A percentile compares a stretch with the other conserved stretches of the same genome.
Conservation (phyloP, 2,329 filamentous ascomycete species). For the Colletotrichum tabaci region DNA sequence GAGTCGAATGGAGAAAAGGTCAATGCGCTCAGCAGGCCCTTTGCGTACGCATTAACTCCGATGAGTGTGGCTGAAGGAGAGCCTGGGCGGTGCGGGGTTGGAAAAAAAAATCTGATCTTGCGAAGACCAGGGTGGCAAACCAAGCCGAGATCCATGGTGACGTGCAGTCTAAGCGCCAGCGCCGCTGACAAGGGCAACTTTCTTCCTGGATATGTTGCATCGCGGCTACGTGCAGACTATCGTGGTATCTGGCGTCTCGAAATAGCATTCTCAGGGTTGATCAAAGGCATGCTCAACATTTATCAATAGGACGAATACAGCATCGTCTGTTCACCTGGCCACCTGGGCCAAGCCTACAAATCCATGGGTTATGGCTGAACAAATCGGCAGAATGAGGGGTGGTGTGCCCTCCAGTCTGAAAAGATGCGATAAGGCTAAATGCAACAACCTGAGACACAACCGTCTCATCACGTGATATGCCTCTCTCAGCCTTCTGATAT, state of each 20-base stretch:
- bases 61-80: constrained; percentile 28
- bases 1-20: background rate
- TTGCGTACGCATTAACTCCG: constrained; percentile 31
- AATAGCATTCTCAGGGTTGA: background rate
- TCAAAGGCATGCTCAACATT: background rate
- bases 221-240: constrained; percentile 35
- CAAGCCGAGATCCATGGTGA: constrained; percentile 34
- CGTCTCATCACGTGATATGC: background rate
- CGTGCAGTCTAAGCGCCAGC: constrained; percentile 41
- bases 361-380: background rate
- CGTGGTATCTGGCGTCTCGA: constrained; percentile 25
- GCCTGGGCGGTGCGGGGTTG: constrained; percentile 34
- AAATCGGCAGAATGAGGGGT: constrained; percentile 10
- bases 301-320: background rate
- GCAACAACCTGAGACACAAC: constrained; percentile 6
- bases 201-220: constrained; percentile 26
- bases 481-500: background rate
- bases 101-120: constrained; percentile 30
- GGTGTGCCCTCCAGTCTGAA: constrained; percentile 9
- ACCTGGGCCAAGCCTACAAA: background rate
- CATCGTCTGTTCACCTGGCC: no score
- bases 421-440: constrained; percentile 8
- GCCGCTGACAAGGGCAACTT: constrained; percentile 28
- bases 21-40: background rate
- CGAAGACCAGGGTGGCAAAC: constrained; percentile 33